Evolutionary conservation across 805 yeast genomes (phyloP).

Genomic region (Millerozyma acaciae): DNA sequence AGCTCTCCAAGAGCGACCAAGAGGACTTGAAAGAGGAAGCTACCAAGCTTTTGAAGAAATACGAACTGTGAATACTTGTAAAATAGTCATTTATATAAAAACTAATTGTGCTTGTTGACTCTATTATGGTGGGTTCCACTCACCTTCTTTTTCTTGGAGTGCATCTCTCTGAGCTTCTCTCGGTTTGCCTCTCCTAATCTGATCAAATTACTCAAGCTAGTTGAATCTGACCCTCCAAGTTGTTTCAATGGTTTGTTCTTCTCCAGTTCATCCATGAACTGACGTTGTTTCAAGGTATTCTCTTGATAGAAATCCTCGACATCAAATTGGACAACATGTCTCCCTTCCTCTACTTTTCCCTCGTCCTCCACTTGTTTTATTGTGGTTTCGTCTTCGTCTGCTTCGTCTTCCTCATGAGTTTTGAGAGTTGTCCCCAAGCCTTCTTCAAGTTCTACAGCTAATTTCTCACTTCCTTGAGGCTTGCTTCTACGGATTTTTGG

Average conservation of each 20-base stretch:
- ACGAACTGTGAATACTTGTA: constrained; percentile 13
- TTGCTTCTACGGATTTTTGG: not conserved
- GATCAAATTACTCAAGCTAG: not conserved
- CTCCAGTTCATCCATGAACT: not conserved
- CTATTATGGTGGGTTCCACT: not conserved
- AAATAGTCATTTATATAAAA: not conserved
- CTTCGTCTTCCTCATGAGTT: not conserved
- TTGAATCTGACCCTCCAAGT: no score
- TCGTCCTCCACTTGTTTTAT: not conserved
- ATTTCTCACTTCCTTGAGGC: not conserved
- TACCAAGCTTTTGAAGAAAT: constrained; percentile 44
- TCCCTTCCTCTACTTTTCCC: not conserved
- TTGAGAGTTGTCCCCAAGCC: not conserved
- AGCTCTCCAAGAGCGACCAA: constrained; percentile 42
- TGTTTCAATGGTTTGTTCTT: constrained; percentile 2
- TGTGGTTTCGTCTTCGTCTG: not conserved
- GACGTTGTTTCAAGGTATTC: not conserved
- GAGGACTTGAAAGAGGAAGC: constrained; percentile 50
- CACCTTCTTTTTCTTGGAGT: not conserved
- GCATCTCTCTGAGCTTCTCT: not conserved
- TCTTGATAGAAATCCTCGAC: not conserved
- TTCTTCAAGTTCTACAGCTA: not conserved
- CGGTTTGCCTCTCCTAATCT: constrained; percentile 1
- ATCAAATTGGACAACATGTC: not conserved
- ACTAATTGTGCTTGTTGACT: not conserved